A percentile compares a stretch with the other conserved stretches of the same genome.
Conservation (phyloP, 2,329 filamentous ascomycete genomes). For the Microdochium trichocladiopsis region DNA sequence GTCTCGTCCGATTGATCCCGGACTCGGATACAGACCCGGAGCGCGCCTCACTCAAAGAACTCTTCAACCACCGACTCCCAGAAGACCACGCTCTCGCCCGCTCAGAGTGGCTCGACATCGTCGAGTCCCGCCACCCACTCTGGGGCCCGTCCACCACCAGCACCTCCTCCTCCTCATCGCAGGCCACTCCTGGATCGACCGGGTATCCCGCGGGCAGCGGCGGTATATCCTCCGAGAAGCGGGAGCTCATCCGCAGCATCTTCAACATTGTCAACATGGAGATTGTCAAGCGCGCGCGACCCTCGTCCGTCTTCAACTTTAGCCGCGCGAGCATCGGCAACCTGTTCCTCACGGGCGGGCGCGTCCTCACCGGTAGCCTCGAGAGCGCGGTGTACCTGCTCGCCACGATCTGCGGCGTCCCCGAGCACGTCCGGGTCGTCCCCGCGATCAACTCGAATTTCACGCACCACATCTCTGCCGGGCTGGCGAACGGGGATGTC, state of each 20-base stretch:
- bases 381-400: slow-evolving; percentile 90
- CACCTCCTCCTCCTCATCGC: no score
- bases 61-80: slow-evolving; percentile 85
- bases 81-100: slow-evolving; percentile 54
- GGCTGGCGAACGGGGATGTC: slow-evolving; percentile 64
- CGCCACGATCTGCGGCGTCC: slow-evolving; percentile 79
- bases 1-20: slow-evolving; percentile 86
- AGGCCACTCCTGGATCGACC: not conserved
- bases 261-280: slow-evolving; percentile 72
- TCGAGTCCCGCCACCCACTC: slow-evolving; percentile 72
- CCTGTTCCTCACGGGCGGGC: slow-evolving; percentile 74
- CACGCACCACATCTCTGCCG: slow-evolving; percentile 86
- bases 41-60: slow-evolving; percentile 65
- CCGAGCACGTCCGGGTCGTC: slow-evolving; percentile 68
- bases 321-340: slow-evolving; percentile 71
- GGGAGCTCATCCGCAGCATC: slow-evolving; percentile 70
- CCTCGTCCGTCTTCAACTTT: slow-evolving; percentile 70
- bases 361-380: slow-evolving; percentile 86
- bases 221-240: slow-evolving; percentile 61
- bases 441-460: slow-evolving; percentile 94
- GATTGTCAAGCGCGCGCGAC: slow-evolving; percentile 68
- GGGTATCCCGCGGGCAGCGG: not conserved
- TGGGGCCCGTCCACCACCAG: slow-evolving; percentile 43
- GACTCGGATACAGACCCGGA: slow-evolving; percentile 53
- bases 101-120: slow-evolving; percentile 79